Percentiles rank a stretch among this genome's conserved stretches.
Evolutionary conservation across 371 early-diverging fungal species (phyloP).

Genomic region (Mucor racemosus): DNA sequence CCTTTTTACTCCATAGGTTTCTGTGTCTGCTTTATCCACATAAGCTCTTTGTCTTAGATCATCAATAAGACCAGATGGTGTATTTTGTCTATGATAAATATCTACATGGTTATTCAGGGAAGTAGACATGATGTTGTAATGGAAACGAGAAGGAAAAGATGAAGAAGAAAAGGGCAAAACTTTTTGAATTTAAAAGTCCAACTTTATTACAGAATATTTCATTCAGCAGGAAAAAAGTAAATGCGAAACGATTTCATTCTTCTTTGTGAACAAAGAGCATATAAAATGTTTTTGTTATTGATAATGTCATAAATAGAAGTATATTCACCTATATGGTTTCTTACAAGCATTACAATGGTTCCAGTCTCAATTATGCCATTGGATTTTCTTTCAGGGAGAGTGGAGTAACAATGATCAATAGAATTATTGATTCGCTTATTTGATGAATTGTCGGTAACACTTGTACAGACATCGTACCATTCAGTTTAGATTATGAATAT

Average conservation of each 20-base stretch:
- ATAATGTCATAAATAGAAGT: neutral
- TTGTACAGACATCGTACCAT: too few species aligned
- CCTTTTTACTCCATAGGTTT: slow-evolving; percentile 16
- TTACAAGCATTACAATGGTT: too few species aligned
- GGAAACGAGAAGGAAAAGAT: neutral
- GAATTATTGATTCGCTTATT: too few species aligned
- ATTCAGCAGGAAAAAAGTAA: neutral
- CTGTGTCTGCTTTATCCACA: slow-evolving; percentile 24
- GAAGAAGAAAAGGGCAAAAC: neutral
- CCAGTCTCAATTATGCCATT: too few species aligned
- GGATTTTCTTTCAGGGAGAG: too few species aligned
- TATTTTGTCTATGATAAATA: neutral
- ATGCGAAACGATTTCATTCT: neutral
- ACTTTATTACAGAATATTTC: neutral
- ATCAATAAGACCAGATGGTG: neutral
- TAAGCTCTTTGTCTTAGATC: slow-evolving; percentile 28
- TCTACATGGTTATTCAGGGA: neutral
- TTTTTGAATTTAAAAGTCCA: neutral
- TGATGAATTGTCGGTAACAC: too few species aligned
- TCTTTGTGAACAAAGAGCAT: too few species aligned
- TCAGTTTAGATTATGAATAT: too few species aligned
- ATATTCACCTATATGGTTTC: too few species aligned
- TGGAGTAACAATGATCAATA: too few species aligned
- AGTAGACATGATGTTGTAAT: neutral
- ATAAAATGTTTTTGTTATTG: too few species aligned